Conservation (phyloP, 352 stramenopile species). For the Pelagophyceae sp. region DNA sequence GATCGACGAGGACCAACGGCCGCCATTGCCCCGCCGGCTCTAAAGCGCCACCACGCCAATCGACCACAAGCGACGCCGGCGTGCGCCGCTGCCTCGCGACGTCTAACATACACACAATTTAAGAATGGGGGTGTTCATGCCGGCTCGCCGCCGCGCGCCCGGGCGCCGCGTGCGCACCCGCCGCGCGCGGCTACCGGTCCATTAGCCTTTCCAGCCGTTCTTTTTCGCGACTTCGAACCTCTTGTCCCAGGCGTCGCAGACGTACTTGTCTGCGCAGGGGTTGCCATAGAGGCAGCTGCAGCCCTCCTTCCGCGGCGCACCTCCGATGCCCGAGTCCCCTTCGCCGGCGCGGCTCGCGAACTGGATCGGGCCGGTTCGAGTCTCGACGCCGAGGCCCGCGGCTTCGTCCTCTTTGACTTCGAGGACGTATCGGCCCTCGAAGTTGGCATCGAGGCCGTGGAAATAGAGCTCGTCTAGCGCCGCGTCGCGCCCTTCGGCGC, state of each 20-base stretch:
- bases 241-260: background rate
- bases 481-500: background rate
- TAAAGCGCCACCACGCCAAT: background rate
- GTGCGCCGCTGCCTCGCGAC: too few relatives aligned
- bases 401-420: constrained; percentile 3
- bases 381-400: constrained; percentile 5
- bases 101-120: background rate
- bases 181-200: too few relatives aligned
- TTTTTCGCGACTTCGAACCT: constrained; percentile 13
- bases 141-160: background rate
- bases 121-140: background rate
- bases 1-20: too few relatives aligned
- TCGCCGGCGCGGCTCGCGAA: background rate
- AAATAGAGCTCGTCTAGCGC: background rate
- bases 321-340: background rate
- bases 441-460: background rate
- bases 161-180: too few relatives aligned
- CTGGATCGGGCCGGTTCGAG: background rate
- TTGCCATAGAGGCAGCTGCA: constrained; percentile 9
- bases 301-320: background rate
- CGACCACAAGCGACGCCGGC: background rate
- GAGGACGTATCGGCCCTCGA: constrained; percentile 1
- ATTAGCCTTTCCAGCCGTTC: constrained; percentile 7
- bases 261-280: constrained; percentile 10
- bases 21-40: too few relatives aligned